Percentiles rank a stretch among this genome's conserved stretches.
phyloP scores from a whole-genome alignment of 345 rosid genomes.

The Hypericum perforatum region DNA sequence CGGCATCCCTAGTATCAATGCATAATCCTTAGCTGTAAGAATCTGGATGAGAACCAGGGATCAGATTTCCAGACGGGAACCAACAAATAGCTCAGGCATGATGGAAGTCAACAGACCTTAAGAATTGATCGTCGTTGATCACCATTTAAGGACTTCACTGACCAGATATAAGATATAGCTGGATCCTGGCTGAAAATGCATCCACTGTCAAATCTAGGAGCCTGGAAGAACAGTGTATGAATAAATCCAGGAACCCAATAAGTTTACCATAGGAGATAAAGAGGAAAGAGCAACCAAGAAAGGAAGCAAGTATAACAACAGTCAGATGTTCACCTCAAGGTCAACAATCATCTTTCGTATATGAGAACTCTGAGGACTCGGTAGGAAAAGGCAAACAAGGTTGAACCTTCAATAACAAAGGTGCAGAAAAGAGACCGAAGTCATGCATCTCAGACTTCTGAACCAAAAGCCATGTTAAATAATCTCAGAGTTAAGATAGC shows the following conservation, averaged over 20 bases:
- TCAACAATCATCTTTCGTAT: constrained; percentile 83
- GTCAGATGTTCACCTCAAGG: constrained; percentile 57
- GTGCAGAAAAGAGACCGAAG: not conserved
- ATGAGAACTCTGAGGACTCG: constrained; percentile 48
- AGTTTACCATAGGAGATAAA: not conserved
- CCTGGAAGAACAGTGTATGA: constrained; percentile 29
- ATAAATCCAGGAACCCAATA: constrained; percentile 7
- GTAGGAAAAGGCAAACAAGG: constrained; percentile 68
- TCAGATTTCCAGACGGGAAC: too few species aligned
- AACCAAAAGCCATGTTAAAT: constrained; percentile 7
- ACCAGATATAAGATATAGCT: constrained; percentile 86
- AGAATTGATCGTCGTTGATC: constrained; percentile 96
- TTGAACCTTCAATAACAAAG: constrained; percentile 59
- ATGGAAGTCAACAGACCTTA: constrained; percentile 46
- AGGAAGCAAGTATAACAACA: constrained; percentile 6
- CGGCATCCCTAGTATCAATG: constrained; percentile 95
- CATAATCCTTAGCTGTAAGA: constrained; percentile 88
- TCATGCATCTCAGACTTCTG: constrained; percentile 1
- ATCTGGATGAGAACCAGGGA: constrained; percentile 37
- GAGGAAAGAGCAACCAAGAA: constrained; percentile 9
- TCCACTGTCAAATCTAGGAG: constrained; percentile 92
- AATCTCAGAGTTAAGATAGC: not conserved
- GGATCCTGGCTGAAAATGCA: constrained; percentile 92
- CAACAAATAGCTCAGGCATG: too few species aligned
- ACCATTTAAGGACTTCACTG: constrained; percentile 72